Evolutionary conservation across 306 rosid species (phyloP).

Genomic region (Urtica urens): DNA sequence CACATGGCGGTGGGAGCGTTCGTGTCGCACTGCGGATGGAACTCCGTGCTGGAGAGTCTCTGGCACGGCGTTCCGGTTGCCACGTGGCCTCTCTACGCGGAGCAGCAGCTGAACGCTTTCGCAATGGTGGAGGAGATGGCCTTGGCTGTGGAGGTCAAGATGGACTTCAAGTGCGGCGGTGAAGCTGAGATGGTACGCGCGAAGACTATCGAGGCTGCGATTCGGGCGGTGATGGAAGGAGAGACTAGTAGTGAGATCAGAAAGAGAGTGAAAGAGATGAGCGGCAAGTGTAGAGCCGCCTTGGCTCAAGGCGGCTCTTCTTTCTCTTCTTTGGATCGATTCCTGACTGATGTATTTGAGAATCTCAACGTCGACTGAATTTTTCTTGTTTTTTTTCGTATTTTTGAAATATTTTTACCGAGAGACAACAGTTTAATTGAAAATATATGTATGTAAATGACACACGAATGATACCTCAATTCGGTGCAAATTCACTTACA

Average conservation of each 20-base stretch:
- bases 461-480: no score
- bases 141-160: slow-evolving; percentile 31
- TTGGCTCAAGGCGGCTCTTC: slow-evolving; percentile 34
- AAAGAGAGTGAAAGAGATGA: slow-evolving; percentile 36
- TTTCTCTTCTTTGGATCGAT: not conserved
- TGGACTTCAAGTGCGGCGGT: slow-evolving; percentile 20
- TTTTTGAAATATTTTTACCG: no score
- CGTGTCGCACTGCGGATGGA: slow-evolving; percentile 66
- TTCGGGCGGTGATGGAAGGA: slow-evolving; percentile 26
- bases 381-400: no score
- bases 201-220: slow-evolving; percentile 35
- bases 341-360: not conserved
- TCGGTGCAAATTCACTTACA: no score
- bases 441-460: no score
- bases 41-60: slow-evolving; percentile 54
- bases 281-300: slow-evolving; percentile 26
- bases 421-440: no score
- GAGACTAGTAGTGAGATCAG: slow-evolving; percentile 15
- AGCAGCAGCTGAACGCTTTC: slow-evolving; percentile 57
- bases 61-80: slow-evolving; percentile 61
- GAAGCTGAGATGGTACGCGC: slow-evolving; percentile 28
- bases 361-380: no score
- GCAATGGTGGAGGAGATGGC: slow-evolving; percentile 41
- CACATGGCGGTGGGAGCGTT: slow-evolving; percentile 50
- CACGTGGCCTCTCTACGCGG: slow-evolving; percentile 67